Base-by-base conservation (phyloP, 2,329 filamentous ascomycete species). In the Emmonsiellopsis sp. region DNA sequence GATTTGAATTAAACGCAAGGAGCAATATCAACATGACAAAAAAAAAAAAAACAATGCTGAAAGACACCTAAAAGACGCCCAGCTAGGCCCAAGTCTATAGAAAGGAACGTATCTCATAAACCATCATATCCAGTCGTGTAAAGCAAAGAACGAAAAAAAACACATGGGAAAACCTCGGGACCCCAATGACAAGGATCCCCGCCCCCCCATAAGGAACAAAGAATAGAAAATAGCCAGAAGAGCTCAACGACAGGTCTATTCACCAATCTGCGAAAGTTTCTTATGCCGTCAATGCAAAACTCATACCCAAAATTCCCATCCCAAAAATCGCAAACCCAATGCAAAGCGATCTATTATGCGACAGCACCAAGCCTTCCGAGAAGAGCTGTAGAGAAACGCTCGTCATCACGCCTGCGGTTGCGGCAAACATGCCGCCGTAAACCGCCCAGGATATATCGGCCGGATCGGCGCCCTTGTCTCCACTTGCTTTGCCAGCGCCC, bases 381-480 rank as follows among this genome's bases (percentile, higher is more conserved):
- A 96, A 92, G 6, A 98, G 75, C 71, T 94, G 88, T 65, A 98
- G 71, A 2, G 86, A 90, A 32, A 98, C 93, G 62, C 87, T 93
- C 31, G 89, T 85, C 93, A 98, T 97, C 62, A 98, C 94, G 1
- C 93, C 93, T 0, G 90, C 84, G 0, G 92, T 97, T 8, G 84
- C 76, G 6, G 89, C 91, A 73, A 98, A 98, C 72, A 97, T 85
- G 51, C 70, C 71, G 20, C 72, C 75, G 55, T 75, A 76, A 0
- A 81, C 76, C 34, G 73, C 77, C 64, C 83, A 80, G 1, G 76
- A 77, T 0, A 79, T 75, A 47, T 65, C 69, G 1, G 61, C 62
- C 0, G 57, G 54, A 5, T 54, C 55, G 32, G 62, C 58, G 9
- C 61, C 63, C n/a, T 52, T 44, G n/a, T 34, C 42, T 26, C 5